A percentile compares a stretch with the other conserved stretches of the same genome.
Conservation (phyloP, 1,284 basidiomycete genomes). For the Ceratobasidium theobromae region DNA sequence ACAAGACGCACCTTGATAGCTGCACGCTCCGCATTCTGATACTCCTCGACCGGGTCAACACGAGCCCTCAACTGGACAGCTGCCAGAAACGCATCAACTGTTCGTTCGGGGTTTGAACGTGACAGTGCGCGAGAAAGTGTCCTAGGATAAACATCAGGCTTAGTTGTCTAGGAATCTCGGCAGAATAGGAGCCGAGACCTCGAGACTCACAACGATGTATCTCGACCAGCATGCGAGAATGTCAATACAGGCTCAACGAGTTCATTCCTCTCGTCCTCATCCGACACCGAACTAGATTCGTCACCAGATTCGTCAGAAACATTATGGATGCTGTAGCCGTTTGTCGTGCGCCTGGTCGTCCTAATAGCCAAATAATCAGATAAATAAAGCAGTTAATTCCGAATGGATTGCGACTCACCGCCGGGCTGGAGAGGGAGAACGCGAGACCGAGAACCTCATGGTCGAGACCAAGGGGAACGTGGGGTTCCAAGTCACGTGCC, state of each 20-base stretch:
- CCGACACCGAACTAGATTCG: neutral
- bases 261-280: neutral
- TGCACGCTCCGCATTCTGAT: constrained; percentile 27
- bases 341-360: constrained; percentile 2
- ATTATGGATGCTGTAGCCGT: constrained; percentile 18
- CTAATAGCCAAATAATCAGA: neutral
- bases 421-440: constrained; percentile 19
- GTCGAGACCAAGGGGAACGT: neutral
- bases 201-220: neutral
- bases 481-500: neutral
- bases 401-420: neutral
- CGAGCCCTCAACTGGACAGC: constrained; percentile 32
- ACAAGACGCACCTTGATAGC: constrained; percentile 29
- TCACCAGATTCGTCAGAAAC: constrained; percentile 2
- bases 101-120: constrained; percentile 22
- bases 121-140: constrained; percentile 13
- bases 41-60: constrained; percentile 35
- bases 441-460: constrained; percentile 29
- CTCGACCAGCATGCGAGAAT: constrained; percentile 17
- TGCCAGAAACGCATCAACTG: constrained; percentile 22
- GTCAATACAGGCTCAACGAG: constrained; percentile 19
- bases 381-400: neutral
- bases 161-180: neutral
- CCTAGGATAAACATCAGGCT: neutral
- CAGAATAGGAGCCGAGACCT: neutral